phyloP scores from a whole-genome alignment of 2,329 filamentous ascomycete genomes.

The Pyricularia grisea region DNA sequence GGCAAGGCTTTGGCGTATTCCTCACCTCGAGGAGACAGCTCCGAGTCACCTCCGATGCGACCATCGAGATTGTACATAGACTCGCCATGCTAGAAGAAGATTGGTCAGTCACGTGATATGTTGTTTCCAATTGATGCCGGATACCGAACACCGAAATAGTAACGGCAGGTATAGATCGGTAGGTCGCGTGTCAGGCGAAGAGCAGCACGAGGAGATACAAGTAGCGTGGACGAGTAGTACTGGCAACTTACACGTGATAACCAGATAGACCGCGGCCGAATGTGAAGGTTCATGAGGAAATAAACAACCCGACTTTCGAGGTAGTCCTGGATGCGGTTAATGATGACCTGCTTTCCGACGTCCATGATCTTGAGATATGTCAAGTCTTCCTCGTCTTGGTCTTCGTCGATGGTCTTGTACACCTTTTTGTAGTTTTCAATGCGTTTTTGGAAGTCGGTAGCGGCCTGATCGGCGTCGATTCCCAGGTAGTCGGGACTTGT shows the following conservation, averaged over 20 bases:
- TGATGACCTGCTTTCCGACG: constrained; percentile 90
- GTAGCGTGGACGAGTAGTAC: background rate
- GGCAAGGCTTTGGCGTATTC: constrained; percentile 81
- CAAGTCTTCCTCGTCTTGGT: constrained; percentile 68
- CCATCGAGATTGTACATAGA: constrained; percentile 86
- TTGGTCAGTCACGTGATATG: background rate
- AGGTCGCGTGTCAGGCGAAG: background rate
- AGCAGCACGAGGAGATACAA: background rate
- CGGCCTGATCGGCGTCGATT: constrained; percentile 86
- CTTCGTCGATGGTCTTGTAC: constrained; percentile 84
- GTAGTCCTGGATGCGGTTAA: constrained; percentile 96
- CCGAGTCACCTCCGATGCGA: constrained; percentile 85
- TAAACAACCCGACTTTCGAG: constrained; percentile 94
- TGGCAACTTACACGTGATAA: constrained; percentile 65
- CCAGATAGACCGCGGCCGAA: constrained; percentile 94
- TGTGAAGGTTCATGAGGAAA: constrained; percentile 97
- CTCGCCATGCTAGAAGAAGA: constrained; percentile 66
- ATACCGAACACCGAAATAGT: constrained; percentile 7
- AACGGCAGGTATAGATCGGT: background rate
- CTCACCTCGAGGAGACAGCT: constrained; percentile 77
- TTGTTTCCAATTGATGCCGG: constrained; percentile 4
- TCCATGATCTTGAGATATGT: constrained; percentile 98
- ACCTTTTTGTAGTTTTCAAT: constrained; percentile 97
- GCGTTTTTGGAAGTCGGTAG: constrained; percentile 83
- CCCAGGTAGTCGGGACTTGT: constrained; percentile 91